phyloP scores from a whole-genome alignment of 176 grass and related monocot genomes.

The Hordeum marinum region DNA sequence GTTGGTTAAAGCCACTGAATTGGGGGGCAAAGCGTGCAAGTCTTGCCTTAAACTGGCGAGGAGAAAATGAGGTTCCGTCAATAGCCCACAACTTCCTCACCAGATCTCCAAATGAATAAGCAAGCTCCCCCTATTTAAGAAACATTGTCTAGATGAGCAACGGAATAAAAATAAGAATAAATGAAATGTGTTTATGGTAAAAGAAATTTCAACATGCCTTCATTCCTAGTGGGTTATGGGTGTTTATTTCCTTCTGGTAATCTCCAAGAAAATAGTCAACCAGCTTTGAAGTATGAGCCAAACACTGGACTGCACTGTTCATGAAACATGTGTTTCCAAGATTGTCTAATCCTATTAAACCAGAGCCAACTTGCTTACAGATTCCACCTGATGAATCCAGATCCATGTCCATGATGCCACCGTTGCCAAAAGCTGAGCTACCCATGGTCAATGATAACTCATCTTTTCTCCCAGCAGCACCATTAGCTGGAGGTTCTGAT shows the following conservation, averaged over 20 bases:
- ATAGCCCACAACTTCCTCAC: conserved; percentile 80
- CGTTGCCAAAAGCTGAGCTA: conserved; percentile 48
- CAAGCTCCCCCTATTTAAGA: conserved; percentile 75
- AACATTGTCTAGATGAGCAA: conserved; percentile 12
- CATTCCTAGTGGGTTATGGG: conserved; percentile 68
- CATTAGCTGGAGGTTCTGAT: conserved; percentile 40
- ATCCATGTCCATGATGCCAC: conserved; percentile 27
- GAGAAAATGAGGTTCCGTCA: conserved; percentile 63
- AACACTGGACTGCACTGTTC: conserved; percentile 96
- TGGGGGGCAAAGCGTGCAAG: conserved; percentile 88
- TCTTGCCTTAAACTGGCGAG: conserved; percentile 73
- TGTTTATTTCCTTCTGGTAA: conserved; percentile 80
- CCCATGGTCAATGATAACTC: conserved; percentile 40
- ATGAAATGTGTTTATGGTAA: conserved; percentile 8
- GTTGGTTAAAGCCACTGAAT: conserved; percentile 94
- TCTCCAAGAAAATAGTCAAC: conserved; percentile 88
- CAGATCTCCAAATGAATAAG: conserved; percentile 86
- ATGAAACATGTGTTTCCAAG: conserved; percentile 98
- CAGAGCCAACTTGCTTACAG: conserved; percentile 55
- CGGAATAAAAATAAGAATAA: conserved; percentile 8
- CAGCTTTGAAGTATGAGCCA: conserved; percentile 85
- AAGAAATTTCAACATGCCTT: conserved; percentile 47
- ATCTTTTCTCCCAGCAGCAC: conserved; percentile 48
- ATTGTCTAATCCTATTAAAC: conserved; percentile 84
- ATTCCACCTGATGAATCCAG: conserved; percentile 49